Evolutionary conservation across 108 stramenopile genomes (phyloP), one percentile per base, ranked within the genome.

Genomic region (Asterionellopsis glacialis): DNA sequence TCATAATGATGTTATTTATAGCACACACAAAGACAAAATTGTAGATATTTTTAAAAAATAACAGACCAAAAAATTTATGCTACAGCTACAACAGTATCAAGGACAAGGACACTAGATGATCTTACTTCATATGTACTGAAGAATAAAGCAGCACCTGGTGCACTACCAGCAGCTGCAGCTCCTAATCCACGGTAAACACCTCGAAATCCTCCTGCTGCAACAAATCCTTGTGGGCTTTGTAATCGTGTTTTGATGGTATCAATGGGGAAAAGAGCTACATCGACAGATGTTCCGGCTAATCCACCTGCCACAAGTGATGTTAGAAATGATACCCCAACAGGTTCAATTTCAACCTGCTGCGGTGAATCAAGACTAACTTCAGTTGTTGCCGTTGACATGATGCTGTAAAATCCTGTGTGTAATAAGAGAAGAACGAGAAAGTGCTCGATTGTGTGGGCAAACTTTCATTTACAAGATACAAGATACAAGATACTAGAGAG

Each of bases 181-280:
- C 88, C 80, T 11, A 97, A 45, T 16, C 95, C 95, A 24, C 85
- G 71, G 76, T 93, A 96, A 19, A 96, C 83, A 1, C 90, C 90
- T 0, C 68, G 70, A 49, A 96, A 95, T 15, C 96, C 96, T 15
- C 96, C 96, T 9, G 92, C 85, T 38, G 73, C 67, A 5, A 76
- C 45, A 60, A 97, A 95, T 9, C 96, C 95, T 23, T 83, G 74
- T 18, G 95, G 96, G 10, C 90, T 83, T 67, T 95, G 94, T 21
- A 97, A 63, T 14, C 96, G 70, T 0, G 94, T 95, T 73, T 97
- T 97, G 64, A 97, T 55, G 0, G 96, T 97, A 74, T 97, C 96
- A 48, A 97, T 86, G 21, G 96, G 96, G 80, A 84, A 97, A 51
- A 97, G 74, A 25, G 92, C 78, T 16, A 95, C 76, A 79, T 97